Conservation (phyloP, 441 rosid species). For the Pelargonium australe region DNA sequence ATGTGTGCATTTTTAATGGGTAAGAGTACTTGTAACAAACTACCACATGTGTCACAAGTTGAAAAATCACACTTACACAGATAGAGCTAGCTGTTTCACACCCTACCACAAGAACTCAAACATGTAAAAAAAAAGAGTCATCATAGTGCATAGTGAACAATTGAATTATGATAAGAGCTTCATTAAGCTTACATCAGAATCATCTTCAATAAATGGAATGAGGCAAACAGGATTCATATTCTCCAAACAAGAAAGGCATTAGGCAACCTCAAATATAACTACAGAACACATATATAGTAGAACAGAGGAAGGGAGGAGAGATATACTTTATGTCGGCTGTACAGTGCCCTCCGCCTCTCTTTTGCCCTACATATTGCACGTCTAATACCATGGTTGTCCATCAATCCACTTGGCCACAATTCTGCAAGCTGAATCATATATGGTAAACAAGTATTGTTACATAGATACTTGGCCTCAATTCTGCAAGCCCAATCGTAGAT, state of each 20-base stretch:
- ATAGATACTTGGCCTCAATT: slow-evolving; percentile 1
- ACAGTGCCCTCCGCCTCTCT: slow-evolving; percentile 54
- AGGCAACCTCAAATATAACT: background rate
- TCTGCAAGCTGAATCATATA: slow-evolving; percentile 61
- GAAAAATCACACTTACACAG: background rate
- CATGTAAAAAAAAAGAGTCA: background rate
- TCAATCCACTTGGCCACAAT: slow-evolving; percentile 80
- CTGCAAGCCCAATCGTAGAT: slow-evolving; percentile 17
- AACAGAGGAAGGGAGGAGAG: background rate
- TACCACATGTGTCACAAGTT: background rate
- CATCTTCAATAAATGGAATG: background rate
- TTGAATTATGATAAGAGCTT: background rate
- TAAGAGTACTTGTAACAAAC: background rate
- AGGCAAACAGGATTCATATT: background rate
- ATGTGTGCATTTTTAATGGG: too few relatives aligned
- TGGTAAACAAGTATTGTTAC: slow-evolving; percentile 21
- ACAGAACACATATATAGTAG: background rate
- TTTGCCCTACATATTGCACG: slow-evolving; percentile 81
- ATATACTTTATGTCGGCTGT: slow-evolving; percentile 41
- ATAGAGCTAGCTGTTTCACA: background rate
- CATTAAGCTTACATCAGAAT: background rate
- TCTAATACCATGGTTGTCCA: slow-evolving; percentile 87
- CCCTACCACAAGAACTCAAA: background rate
- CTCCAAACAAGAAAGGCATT: too few relatives aligned
- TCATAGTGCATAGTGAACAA: background rate